Conservation (phyloP, 1,139 yeast species). For the Scheffersomyces lignicola region DNA sequence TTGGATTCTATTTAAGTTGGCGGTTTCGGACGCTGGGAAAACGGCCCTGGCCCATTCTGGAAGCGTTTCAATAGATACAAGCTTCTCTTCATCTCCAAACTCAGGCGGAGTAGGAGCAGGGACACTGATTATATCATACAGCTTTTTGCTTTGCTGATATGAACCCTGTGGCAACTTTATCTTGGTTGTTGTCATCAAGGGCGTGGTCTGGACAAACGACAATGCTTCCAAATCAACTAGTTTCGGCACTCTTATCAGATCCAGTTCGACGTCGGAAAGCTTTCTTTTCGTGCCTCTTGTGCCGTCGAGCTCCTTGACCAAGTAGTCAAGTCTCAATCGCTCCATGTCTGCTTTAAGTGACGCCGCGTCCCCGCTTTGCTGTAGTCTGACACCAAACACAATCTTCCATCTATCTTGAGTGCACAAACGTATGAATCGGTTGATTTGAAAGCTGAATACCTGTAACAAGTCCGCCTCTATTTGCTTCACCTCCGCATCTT, state of each 20-base stretch:
- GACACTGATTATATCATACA: constrained; percentile 84
- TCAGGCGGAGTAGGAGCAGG: constrained; percentile 67
- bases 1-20: constrained; percentile 76
- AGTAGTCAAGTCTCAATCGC: constrained; percentile 19
- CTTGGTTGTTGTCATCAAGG: constrained; percentile 63
- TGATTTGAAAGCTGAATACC: constrained; percentile 45
- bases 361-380: constrained; percentile 34
- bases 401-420: constrained; percentile 54
- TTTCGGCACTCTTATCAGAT: constrained; percentile 43
- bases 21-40: constrained; percentile 68
- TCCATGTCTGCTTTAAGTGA: constrained; percentile 27
- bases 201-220: constrained; percentile 71
- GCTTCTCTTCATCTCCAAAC: constrained; percentile 41
- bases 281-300: constrained; percentile 15
- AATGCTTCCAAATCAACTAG: constrained; percentile 64
- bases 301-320: constrained; percentile 28
- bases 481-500: constrained; percentile 22
- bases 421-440: constrained; percentile 18
- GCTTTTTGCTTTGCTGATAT: constrained; percentile 66
- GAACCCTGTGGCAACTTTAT: constrained; percentile 83
- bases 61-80: constrained; percentile 60
- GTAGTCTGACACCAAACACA: constrained; percentile 53
- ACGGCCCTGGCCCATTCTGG: constrained; percentile 84
- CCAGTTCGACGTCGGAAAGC: constrained; percentile 7
- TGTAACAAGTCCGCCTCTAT: constrained; percentile 55